A percentile compares a stretch with the other conserved stretches of the same genome.
Conservation (phyloP, 1,284 basidiomycete genomes). For the Peniophora sp. region DNA sequence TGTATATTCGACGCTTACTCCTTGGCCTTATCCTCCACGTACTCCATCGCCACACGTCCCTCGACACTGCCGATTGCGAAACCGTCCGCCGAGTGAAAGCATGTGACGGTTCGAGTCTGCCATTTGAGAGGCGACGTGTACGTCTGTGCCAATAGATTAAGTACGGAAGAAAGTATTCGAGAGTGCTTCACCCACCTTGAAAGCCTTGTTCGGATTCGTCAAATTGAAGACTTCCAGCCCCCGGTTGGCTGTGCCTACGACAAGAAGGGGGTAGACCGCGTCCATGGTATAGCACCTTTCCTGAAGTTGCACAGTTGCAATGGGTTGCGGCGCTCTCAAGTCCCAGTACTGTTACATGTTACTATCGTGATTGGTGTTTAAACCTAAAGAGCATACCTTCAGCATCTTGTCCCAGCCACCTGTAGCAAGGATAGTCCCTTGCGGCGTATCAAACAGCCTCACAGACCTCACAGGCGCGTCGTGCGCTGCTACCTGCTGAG, state of each 20-base stretch:
- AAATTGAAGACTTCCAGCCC: slow-evolving; percentile 88
- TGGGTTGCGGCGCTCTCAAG: slow-evolving; percentile 62
- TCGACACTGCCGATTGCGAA: slow-evolving; percentile 94
- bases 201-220: slow-evolving; percentile 67
- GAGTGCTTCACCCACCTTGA: slow-evolving; percentile 45
- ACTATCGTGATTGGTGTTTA: neutral
- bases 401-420: slow-evolving; percentile 91
- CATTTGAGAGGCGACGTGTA: slow-evolving; percentile 77
- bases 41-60: slow-evolving; percentile 95
- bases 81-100: slow-evolving; percentile 76
- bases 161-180: neutral
- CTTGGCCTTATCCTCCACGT: slow-evolving; percentile 71
- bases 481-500: slow-evolving; percentile 74
- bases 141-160: slow-evolving; percentile 1
- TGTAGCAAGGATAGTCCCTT: slow-evolving; percentile 69
- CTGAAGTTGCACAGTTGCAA: slow-evolving; percentile 74
- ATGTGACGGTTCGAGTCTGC: slow-evolving; percentile 88
- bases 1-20: slow-evolving; percentile 34
- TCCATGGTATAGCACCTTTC: slow-evolving; percentile 91
- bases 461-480: slow-evolving; percentile 77
- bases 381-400: slow-evolving; percentile 44
- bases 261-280: slow-evolving; percentile 76
- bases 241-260: slow-evolving; percentile 91
- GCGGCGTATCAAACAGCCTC: slow-evolving; percentile 65
- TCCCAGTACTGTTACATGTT: slow-evolving; percentile 77